Evolutionary conservation across 75 land plant genomes (phyloP).

Genomic region (Gnetum montanum): DNA sequence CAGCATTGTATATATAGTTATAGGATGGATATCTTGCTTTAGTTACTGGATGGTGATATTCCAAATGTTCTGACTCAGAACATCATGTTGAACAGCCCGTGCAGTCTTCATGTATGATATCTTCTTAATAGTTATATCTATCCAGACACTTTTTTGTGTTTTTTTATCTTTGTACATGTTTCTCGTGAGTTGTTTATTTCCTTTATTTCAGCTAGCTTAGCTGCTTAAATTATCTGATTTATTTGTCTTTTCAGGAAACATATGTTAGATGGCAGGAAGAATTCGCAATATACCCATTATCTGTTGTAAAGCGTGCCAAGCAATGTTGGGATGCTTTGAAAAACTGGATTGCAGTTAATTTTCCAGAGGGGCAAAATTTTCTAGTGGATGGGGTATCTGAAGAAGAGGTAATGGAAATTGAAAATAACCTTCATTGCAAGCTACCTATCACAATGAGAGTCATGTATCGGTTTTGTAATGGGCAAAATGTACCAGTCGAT

Average conservation of each 20-base stretch:
- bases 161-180: neutral
- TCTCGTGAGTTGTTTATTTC: neutral
- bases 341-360: conserved; percentile 42
- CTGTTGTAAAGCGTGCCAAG: conserved; percentile 56
- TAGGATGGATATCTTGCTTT: no score
- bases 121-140: neutral
- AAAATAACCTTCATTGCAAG: conserved; percentile 36
- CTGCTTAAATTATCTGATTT: no score
- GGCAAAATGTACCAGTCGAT: conserved; percentile 33
- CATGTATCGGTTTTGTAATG: conserved; percentile 73
- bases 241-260: conserved; percentile 33
- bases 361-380: conserved; percentile 50
- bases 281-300: conserved; percentile 53
- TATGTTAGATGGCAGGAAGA: conserved; percentile 54
- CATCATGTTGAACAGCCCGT: neutral
- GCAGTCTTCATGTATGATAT: neutral
- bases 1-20: no score
- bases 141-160: neutral
- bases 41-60: no score
- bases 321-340: conserved; percentile 47
- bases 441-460: conserved; percentile 58
- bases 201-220: no score
- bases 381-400: conserved; percentile 59
- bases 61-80: neutral
- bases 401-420: conserved; percentile 40